A percentile compares a stretch with the other conserved stretches of the same genome.
Conservation (phyloP, 257 asterid genomes). For the Solanum megistacrolobum region DNA sequence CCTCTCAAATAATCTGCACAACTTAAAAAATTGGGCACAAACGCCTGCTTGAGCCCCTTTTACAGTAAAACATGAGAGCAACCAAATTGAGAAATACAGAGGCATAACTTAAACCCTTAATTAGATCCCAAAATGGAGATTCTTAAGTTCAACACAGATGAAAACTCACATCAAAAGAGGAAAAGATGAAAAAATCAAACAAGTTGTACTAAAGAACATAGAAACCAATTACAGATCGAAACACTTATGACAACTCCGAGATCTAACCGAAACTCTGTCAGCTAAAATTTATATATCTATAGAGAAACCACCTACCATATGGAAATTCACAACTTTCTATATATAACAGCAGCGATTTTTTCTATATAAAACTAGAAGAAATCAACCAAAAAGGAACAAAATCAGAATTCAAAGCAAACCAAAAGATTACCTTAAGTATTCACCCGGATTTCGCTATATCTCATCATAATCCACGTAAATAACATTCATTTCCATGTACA, state of each 20-base stretch:
- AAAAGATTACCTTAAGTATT: slow-evolving; percentile 7
- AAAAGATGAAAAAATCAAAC: not conserved
- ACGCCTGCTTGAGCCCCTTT: not conserved
- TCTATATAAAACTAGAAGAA: not conserved
- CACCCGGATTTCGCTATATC: slow-evolving; percentile 6
- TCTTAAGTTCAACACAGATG: not conserved
- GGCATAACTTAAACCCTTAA: not conserved
- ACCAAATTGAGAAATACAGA: not conserved
- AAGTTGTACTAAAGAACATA: not conserved
- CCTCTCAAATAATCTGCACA: not conserved
- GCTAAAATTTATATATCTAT: not conserved
- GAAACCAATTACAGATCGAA: not conserved
- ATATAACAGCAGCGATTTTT: not conserved
- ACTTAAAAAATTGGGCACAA: not conserved
- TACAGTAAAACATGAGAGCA: not conserved
- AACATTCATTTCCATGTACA: slow-evolving; percentile 18
- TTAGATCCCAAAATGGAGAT: not conserved
- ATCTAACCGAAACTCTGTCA: slow-evolving; percentile 8
- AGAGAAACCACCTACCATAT: not conserved
- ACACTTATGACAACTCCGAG: not conserved
- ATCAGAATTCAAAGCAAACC: slow-evolving; percentile 10
- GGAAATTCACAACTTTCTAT: not conserved
- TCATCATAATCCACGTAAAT: slow-evolving; percentile 35
- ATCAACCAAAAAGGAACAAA: slow-evolving; percentile 4
- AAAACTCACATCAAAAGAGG: not conserved